Base-by-base conservation (phyloP, 306 rosid species). In the Casuarina cunninghamiana region DNA sequence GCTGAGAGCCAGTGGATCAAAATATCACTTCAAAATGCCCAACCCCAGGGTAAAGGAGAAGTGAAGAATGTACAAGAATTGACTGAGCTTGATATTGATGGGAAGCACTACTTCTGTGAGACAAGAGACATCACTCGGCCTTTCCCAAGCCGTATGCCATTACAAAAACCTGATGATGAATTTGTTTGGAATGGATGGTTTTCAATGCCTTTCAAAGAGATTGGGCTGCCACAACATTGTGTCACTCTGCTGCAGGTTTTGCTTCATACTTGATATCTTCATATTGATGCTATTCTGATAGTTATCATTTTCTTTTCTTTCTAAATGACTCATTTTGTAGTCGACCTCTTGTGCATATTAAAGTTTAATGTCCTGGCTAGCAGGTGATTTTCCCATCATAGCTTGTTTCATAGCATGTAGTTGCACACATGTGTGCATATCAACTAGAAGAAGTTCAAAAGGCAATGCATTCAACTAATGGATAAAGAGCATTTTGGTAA, bases 131-230 rank as follows among this genome's bases (percentile, higher is more conserved):
- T 96, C 10, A 96, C 99, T 5, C 83, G 96, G 50, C 91, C 98
- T 10, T 96, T 84, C 78, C 99, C 99, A 5, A 96, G 99, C 60
- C 81, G 84, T 43, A 77, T 85, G 91, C 75, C 88, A 5, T 49
- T 83, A 70, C 44, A 69, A 13, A 68, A 84, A 55, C 99, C 99
- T 17, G 99, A 96, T 17, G 89, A 88, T 71, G 99, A 96, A 84
- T 96, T 96, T 62, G 98, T 96, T 72, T 96, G 99, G 99, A 96
- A 96, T 13, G 84, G 83, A 19, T 96, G 99, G 99, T 82, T 96
- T 69, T 90, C 98, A 5, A 77, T 79, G 68, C 88, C 94, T 35
- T 96, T 96, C 87, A 90, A 60, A 66, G 81, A 80, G 88, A 84
- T 91, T 82, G 99, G 99, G 76, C 87, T 96, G 78, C 90, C 90